These are phyloP conservation scores for Hemileccinum impolitum DNA, from an alignment of 768 basidiomycete genomes.

Conservation along the genomic window DNA sequence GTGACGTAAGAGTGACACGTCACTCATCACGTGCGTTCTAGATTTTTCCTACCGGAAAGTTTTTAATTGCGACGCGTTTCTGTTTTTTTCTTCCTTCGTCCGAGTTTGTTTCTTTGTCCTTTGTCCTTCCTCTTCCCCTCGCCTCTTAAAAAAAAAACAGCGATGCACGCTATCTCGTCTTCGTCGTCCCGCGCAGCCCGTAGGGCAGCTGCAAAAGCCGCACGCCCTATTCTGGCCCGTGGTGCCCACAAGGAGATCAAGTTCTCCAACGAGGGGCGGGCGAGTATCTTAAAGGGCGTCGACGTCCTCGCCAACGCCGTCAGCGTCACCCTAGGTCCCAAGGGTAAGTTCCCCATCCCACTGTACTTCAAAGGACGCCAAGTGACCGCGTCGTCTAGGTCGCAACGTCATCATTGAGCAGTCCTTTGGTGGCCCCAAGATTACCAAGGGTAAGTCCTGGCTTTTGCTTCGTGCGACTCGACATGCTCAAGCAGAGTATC, in stretches of 20 bases:
- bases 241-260: constrained; percentile 94
- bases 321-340: constrained; percentile 93
- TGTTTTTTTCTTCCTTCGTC: constrained; percentile 1
- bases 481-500: constrained; percentile 5
- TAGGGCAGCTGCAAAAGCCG: constrained; percentile 57
- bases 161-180: constrained; percentile 70
- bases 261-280: constrained; percentile 94
- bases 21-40: constrained; percentile 31
- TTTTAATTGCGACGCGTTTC: constrained; percentile 23
- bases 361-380: neutral
- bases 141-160: constrained; percentile 7
- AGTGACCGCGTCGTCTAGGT: constrained; percentile 43
- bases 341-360: constrained; percentile 50
- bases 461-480: neutral
- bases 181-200: constrained; percentile 67
- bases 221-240: constrained; percentile 54
- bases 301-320: constrained; percentile 97
- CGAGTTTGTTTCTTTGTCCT: neutral
- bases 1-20: constrained; percentile 7
- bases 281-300: constrained; percentile 91
- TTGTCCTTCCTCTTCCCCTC: no score
- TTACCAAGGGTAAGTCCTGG: constrained; percentile 77
- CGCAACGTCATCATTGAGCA: constrained; percentile 99
- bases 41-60: constrained; percentile 27
- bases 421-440: constrained; percentile 85